Evolutionary conservation across 768 basidiomycete genomes (phyloP).

Genomic region (Rubroboletus satanas): DNA sequence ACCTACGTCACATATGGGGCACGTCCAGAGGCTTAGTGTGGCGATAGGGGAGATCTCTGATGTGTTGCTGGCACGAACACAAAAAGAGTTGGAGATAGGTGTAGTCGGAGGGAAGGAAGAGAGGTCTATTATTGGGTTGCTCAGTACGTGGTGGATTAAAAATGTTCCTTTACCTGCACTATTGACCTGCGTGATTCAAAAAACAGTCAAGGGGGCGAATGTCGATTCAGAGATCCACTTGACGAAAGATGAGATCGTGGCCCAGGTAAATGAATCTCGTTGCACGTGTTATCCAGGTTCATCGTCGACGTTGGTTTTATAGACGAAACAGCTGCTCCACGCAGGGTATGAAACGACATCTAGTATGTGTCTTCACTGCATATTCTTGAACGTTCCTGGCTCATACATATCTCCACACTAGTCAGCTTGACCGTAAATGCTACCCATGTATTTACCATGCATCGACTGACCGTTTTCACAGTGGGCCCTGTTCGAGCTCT

Average conservation of each 20-base stretch:
- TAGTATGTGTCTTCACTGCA: background rate
- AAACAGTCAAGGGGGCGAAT: no score
- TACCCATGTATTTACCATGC: no score
- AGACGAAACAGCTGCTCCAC: slow-evolving; percentile 20
- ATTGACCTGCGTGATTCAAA: background rate
- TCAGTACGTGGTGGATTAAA: slow-evolving; percentile 16
- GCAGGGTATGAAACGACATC: slow-evolving; percentile 24
- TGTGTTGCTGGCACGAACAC: slow-evolving; percentile 35
- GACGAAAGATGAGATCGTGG: slow-evolving; percentile 26
- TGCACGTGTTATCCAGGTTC: no score
- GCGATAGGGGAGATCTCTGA: slow-evolving; percentile 40
- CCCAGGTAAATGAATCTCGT: slow-evolving; percentile 14
- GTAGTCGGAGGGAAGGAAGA: slow-evolving; percentile 22
- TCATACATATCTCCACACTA: no score
- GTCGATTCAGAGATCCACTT: slow-evolving; percentile 22
- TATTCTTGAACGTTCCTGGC: no score
- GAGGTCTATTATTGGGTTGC: slow-evolving; percentile 21
- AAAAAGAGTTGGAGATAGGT: slow-evolving; percentile 30
- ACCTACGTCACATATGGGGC: slow-evolving; percentile 35
- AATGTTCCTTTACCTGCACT: accelerated
- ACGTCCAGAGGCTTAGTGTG: slow-evolving; percentile 29
- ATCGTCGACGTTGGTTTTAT: background rate
- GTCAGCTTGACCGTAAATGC: no score
- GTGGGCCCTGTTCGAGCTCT: slow-evolving; percentile 44
- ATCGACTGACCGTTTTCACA: no score